Conservation (phyloP, 257 asterid species). For the Buddleja alternifolia region DNA sequence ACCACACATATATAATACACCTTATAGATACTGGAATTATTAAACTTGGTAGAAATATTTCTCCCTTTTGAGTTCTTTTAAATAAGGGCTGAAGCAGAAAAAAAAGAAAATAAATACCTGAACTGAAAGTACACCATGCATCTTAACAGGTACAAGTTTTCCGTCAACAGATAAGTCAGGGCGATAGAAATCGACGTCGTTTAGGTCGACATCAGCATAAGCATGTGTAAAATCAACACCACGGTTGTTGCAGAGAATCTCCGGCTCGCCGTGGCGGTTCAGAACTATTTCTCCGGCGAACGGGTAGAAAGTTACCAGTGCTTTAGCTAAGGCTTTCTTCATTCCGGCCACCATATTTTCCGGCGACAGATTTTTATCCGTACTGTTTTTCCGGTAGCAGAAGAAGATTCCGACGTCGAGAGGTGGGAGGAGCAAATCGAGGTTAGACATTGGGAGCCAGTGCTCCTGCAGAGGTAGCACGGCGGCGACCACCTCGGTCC, state of each 20-base stretch:
- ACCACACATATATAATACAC: too few relatives aligned
- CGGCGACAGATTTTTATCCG: neutral
- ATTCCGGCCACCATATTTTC: slow-evolving; percentile 34
- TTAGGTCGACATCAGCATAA: slow-evolving; percentile 46
- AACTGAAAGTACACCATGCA: slow-evolving; percentile 53
- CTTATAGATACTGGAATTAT: too few relatives aligned
- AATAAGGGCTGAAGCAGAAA: too few relatives aligned
- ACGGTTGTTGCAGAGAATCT: slow-evolving; percentile 60
- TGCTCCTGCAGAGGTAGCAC: slow-evolving; percentile 54
- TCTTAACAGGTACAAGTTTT: slow-evolving; percentile 51
- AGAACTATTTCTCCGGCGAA: slow-evolving; percentile 60
- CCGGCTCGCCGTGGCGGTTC: slow-evolving; percentile 58
- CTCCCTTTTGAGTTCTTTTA: too few relatives aligned
- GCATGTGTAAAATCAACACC: slow-evolving; percentile 59
- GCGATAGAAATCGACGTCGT: slow-evolving; percentile 38
- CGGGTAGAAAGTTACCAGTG: slow-evolving; percentile 49
- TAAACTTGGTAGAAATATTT: too few relatives aligned
- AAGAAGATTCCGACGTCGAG: slow-evolving; percentile 58
- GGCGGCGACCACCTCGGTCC: slow-evolving; percentile 54
- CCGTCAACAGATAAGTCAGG: slow-evolving; percentile 45
- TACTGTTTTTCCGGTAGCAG: slow-evolving; percentile 36
- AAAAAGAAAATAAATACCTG: slow-evolving; percentile 41
- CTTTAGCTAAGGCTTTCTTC: slow-evolving; percentile 48
- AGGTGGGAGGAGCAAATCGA: slow-evolving; percentile 63
- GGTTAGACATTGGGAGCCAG: slow-evolving; percentile 61